Evolutionary conservation across 106 monocot genomes (phyloP).

Genomic region (Cymbidium sinense): DNA sequence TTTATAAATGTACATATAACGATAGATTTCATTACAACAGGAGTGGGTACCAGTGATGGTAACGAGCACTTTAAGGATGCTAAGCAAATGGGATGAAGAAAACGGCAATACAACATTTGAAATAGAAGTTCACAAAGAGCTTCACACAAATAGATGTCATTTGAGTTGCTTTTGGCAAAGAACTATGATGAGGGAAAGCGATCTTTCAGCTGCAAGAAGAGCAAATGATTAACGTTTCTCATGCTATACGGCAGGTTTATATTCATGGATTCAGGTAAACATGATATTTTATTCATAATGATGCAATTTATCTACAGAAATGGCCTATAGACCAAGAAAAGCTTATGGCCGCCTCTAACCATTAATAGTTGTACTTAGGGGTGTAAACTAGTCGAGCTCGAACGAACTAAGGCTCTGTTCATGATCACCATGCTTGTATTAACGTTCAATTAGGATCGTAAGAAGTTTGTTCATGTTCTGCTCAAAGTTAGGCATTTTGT

Average conservation of each 20-base stretch:
- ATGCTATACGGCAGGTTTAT: constrained; percentile 12
- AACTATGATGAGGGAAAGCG: constrained; percentile 13
- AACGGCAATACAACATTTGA: background rate
- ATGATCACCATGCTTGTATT: too few species aligned
- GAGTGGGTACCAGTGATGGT: constrained; percentile 8
- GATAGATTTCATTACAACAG: background rate
- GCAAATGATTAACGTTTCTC: background rate
- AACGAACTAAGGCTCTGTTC: too few species aligned
- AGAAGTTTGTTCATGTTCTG: too few species aligned
- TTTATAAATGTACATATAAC: too few species aligned
- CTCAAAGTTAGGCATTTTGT: too few species aligned
- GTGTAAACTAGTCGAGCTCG: too few species aligned
- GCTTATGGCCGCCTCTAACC: too few species aligned
- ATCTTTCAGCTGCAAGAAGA: constrained; percentile 21
- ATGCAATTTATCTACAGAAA: too few species aligned
- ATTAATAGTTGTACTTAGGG: too few species aligned
- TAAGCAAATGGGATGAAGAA: constrained; percentile 6
- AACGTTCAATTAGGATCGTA: too few species aligned
- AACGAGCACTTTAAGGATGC: background rate
- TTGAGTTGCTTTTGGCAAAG: constrained; percentile 19
- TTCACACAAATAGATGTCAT: constrained; percentile 15
- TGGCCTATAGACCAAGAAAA: too few species aligned
- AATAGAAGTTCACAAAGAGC: constrained; percentile 8
- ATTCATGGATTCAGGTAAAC: constrained; percentile 9
- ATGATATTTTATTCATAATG: background rate